Conservation (phyloP, 2,329 filamentous ascomycete species). For the Furcasterigmium sp. region DNA sequence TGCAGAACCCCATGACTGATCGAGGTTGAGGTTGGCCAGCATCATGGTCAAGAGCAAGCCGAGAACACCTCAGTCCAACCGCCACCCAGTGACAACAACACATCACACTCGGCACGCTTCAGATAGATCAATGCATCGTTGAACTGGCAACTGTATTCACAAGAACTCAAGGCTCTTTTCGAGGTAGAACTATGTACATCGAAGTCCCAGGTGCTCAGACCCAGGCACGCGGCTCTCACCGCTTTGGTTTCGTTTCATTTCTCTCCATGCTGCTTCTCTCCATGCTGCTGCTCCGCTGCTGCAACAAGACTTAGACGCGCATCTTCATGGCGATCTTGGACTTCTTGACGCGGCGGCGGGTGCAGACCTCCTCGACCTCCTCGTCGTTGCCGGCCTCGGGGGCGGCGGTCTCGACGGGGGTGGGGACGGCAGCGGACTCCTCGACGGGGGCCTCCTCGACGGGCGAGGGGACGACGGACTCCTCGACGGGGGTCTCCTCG, state of each 20-base stretch:
- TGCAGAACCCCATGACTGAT: no score
- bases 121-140: neutral
- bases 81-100: no score
- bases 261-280: no score
- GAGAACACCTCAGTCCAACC: no score
- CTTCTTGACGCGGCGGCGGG: constrained; percentile 4
- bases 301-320: neutral
- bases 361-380: constrained; percentile 5
- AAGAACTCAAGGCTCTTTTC: neutral
- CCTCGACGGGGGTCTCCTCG: constrained; percentile 1
- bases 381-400: neutral
- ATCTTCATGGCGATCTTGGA: neutral
- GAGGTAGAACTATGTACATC: constrained; percentile 1
- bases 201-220: neutral
- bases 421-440: no score
- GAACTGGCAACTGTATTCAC: constrained; percentile 2
- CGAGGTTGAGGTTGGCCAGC: no score
- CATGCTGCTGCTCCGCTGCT: no score
- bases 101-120: neutral
- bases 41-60: no score
- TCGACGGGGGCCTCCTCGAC: constrained; percentile 1
- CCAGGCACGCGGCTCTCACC: neutral
- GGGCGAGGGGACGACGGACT: neutral
- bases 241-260: no score
- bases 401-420: neutral